Evolutionary conservation across 2,329 filamentous ascomycete species (phyloP).

Genomic region (Fusarium mangiferae): DNA sequence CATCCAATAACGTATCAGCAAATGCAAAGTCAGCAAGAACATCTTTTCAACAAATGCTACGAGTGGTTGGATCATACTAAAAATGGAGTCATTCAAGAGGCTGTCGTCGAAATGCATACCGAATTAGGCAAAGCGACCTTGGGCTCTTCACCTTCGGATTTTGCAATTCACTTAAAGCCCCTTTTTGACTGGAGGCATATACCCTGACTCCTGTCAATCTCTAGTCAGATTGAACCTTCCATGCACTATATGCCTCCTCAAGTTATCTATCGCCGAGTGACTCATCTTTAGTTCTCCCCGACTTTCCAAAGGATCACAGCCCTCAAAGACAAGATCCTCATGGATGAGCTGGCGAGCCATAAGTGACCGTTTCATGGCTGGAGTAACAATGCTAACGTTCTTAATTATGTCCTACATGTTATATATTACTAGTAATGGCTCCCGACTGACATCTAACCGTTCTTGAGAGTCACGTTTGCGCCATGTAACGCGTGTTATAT

Average conservation of each 20-base stretch:
- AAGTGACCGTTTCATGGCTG: background rate
- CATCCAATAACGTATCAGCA: background rate
- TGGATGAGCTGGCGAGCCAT: background rate
- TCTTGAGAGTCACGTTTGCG: too few relatives aligned
- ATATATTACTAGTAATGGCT: background rate
- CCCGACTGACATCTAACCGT: rapidly evolving
- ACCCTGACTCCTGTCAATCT: background rate
- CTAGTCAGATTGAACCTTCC: rapidly evolving
- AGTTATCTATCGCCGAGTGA: background rate
- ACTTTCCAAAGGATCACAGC: rapidly evolving
- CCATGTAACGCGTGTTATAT: background rate
- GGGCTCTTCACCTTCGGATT: background rate
- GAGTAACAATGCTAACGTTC: background rate
- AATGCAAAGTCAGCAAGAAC: background rate
- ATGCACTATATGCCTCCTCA: background rate
- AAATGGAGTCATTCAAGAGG: background rate
- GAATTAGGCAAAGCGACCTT: background rate
- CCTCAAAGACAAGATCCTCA: background rate
- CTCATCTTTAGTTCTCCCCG: background rate
- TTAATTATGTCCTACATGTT: rapidly evolving
- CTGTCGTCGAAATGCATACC: background rate
- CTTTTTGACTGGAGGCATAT: too few relatives aligned
- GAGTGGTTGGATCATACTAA: background rate
- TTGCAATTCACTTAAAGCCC: rapidly evolving
- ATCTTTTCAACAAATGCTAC: rapidly evolving